These are phyloP conservation scores for Trichoderma orchidacearum DNA, from an alignment of 495 filamentous ascomycete genomes.

Conservation along the genomic window DNA sequence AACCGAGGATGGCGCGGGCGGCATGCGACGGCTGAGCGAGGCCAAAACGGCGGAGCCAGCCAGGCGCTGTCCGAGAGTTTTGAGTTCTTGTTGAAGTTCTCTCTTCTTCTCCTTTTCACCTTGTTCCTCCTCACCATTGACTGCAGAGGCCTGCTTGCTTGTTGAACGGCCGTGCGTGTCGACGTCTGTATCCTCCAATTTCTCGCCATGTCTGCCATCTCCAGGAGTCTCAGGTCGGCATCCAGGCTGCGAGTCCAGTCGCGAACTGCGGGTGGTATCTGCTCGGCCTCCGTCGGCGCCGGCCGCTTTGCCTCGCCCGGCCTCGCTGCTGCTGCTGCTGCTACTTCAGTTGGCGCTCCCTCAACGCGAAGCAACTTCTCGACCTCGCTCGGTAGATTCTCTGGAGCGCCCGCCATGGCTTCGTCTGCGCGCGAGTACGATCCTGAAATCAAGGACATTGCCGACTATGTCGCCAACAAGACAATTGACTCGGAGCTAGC, in stretches of 20 bases:
- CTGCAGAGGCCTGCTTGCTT: too few relatives aligned
- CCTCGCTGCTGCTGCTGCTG: slow-evolving; percentile 8
- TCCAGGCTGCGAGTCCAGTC: slow-evolving; percentile 17
- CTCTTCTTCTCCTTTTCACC: neutral
- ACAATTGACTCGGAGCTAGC: slow-evolving; percentile 83
- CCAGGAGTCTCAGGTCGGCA: slow-evolving; percentile 15
- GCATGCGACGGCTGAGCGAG: neutral
- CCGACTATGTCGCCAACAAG: slow-evolving; percentile 84
- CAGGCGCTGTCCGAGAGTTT: neutral
- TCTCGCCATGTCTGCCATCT: slow-evolving; percentile 17
- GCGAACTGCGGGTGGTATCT: slow-evolving; percentile 2
- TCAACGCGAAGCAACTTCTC: slow-evolving; percentile 30
- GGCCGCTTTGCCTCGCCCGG: slow-evolving; percentile 10
- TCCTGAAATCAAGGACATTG: slow-evolving; percentile 87
- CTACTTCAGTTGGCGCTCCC: slow-evolving; percentile 6
- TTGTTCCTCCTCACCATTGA: neutral
- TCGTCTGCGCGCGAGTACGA: slow-evolving; percentile 53
- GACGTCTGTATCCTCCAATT: neutral
- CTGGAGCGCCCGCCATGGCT: slow-evolving; percentile 33
- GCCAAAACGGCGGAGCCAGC: neutral
- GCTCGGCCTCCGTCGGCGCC: slow-evolving; percentile 6
- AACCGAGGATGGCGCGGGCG: neutral
- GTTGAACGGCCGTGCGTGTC: neutral
- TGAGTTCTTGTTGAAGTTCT: neutral
- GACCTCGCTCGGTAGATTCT: slow-evolving; percentile 40